Evolutionary conservation across 805 yeast species (phyloP), one percentile per base, ranked within the genome.

Genomic region (Kuraishia capsulata): DNA sequence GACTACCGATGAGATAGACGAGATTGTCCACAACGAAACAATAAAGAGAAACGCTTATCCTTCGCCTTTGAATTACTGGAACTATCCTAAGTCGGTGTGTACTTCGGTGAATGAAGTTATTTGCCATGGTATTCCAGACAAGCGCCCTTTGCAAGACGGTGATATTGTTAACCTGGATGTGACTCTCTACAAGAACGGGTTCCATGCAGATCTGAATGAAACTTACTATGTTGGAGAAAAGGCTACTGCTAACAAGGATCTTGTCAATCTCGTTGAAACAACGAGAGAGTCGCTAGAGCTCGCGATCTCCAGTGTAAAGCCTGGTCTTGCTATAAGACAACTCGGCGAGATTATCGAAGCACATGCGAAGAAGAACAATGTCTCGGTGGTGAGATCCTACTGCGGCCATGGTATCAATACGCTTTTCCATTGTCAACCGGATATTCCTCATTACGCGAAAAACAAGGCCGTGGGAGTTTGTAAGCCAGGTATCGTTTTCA

Each of bases 61-160:
- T 16, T 86, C 96, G 10, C 96, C 98, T 3, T 67, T 90, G 46
- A 92, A 92, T 65, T 92, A 92, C 65, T 89, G 81, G 65, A 84
- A 87, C 61, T 92, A 77, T 65, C 97, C 97, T 32, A 89, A 88
- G 57, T 78, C 92, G 18, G 73, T 86, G 31, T 92, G 98, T 62
- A 87, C 96, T 1, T 87, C 96, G 2, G 81, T 92, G 33, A 92
- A 92, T 61, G 98, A 92, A 66, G 79, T 88, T 41, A 84, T 92
- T 43, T 92, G 98, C 58, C 98, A 92, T 60, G 98, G 98, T 45
- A 84, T 92, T 42, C 98, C 98, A 20, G 98, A 92, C 61, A 73
- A 84, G 63, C 73, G 89, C 39, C 79, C 78, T 25, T 70, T 92
- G 45, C 64, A 85, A 57, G 97, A 90, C 48, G 98, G 98, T 42